A percentile compares a stretch with the other conserved stretches of the same genome.
Conservation (phyloP, 306 rosid genomes). For the Cucurbita pepo region DNA sequence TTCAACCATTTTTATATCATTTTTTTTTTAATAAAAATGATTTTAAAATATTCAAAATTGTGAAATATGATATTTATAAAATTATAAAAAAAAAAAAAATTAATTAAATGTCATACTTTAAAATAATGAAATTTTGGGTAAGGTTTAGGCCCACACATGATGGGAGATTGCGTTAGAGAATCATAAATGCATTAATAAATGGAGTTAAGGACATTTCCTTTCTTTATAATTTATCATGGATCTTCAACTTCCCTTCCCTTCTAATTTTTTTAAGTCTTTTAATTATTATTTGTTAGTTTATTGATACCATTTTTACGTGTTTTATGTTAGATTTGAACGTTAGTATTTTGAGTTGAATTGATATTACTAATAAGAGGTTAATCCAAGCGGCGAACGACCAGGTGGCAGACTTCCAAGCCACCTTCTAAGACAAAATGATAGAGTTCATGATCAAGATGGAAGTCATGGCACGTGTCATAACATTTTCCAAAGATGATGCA, state of each 20-base stretch:
- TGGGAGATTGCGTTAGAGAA: slow-evolving; percentile 37
- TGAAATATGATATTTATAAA: not conserved
- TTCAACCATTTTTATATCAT: too few species aligned
- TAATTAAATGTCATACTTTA: not conserved
- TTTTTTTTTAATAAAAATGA: not conserved
- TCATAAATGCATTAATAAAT: slow-evolving; percentile 28
- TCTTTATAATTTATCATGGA: not conserved
- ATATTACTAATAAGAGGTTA: too few species aligned
- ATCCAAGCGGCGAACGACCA: too few species aligned
- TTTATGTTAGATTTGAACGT: too few species aligned
- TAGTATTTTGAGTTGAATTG: too few species aligned
- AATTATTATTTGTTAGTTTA: not conserved
- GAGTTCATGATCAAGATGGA: too few species aligned
- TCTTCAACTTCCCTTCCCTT: not conserved
- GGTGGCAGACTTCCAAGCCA: too few species aligned
- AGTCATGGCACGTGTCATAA: too few species aligned
- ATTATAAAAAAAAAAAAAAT: not conserved
- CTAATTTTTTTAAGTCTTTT: not conserved
- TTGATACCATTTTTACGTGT: too few species aligned
- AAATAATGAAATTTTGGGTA: not conserved
- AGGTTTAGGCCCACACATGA: slow-evolving; percentile 34
- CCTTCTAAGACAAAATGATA: too few species aligned
- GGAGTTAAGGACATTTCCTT: slow-evolving; percentile 4
- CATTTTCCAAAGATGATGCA: too few species aligned
- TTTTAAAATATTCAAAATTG: not conserved